Conservation (phyloP, 2,329 filamentous ascomycete species). For the Tolypocladium ophioglossoides region DNA sequence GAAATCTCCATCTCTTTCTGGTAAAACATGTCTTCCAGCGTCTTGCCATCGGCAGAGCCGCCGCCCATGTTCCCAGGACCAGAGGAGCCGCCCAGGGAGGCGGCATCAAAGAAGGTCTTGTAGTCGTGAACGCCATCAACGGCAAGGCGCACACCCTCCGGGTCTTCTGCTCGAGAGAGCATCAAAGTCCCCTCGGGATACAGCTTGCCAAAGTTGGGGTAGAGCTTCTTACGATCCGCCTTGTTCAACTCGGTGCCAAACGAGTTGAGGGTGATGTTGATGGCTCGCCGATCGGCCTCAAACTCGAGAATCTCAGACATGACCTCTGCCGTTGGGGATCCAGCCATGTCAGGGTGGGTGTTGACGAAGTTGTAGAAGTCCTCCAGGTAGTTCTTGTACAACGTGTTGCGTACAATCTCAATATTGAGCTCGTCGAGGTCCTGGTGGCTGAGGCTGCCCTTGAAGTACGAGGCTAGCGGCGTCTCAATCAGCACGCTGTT, state of each 20-base stretch:
- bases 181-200: conserved; percentile 93
- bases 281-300: conserved; percentile 89
- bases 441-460: conserved; percentile 89
- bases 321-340: conserved; percentile 83
- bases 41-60: conserved; percentile 70
- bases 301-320: conserved; percentile 97
- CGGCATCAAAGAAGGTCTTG: conserved; percentile 90
- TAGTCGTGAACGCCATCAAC: conserved; percentile 91
- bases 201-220: conserved; percentile 81
- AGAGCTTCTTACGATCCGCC: conserved; percentile 88
- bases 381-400: conserved; percentile 99
- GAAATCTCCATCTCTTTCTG: conserved; percentile 99
- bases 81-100: conserved; percentile 61
- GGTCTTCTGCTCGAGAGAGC: conserved; percentile 88
- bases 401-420: conserved; percentile 94
- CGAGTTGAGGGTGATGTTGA: conserved; percentile 98
- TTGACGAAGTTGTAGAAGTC: conserved; percentile 96
- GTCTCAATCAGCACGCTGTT: conserved; percentile 97
- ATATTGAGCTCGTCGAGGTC: conserved; percentile 98
- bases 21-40: conserved; percentile 95
- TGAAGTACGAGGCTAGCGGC: conserved; percentile 92
- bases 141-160: conserved; percentile 85
- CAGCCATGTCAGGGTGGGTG: conserved; percentile 72
- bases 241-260: conserved; percentile 96
- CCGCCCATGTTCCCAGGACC: conserved; percentile 79